Conservation (phyloP, 805 yeast genomes). For the Maudiozyma pseudohumilis region DNA sequence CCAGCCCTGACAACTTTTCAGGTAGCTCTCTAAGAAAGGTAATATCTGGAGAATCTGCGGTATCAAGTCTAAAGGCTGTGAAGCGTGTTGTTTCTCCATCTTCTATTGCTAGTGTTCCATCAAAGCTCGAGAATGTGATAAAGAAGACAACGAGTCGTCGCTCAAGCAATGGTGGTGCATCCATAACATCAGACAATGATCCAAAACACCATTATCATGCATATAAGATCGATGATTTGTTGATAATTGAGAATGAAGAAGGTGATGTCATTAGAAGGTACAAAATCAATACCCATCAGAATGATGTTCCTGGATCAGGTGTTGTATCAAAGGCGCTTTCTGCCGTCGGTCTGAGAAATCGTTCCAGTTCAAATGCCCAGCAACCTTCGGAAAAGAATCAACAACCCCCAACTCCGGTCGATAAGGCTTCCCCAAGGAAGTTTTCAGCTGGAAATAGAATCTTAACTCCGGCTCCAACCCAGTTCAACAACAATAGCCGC, state of each 20-base stretch:
- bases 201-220: conserved; percentile 40
- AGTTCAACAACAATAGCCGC: conserved; percentile 1
- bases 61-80: conserved; percentile 25
- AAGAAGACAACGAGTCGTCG: conserved; percentile 3
- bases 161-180: background rate
- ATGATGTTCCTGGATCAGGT: conserved; percentile 24
- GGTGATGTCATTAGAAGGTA: conserved; percentile 88
- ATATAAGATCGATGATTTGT: conserved; percentile 64
- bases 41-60: conserved; percentile 17
- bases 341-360: conserved; percentile 42
- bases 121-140: conserved; percentile 9
- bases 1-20: conserved; percentile 2
- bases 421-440: background rate
- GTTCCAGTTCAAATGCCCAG: conserved; percentile 1
- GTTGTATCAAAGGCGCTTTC: conserved; percentile 40
- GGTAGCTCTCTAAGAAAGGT: conserved; percentile 7
- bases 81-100: conserved; percentile 18
- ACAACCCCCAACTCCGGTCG: too few species aligned
- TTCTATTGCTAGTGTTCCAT: conserved; percentile 13
- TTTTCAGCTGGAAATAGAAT: conserved; percentile 3
- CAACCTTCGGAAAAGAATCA: background rate
- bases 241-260: conserved; percentile 80
- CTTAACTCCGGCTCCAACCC: conserved; percentile 8
- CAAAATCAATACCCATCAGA: conserved; percentile 49
- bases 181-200: background rate